phyloP scores from a whole-genome alignment of 2,329 filamentous ascomycete genomes.

The Sclerotinia sclerotiorum region DNA sequence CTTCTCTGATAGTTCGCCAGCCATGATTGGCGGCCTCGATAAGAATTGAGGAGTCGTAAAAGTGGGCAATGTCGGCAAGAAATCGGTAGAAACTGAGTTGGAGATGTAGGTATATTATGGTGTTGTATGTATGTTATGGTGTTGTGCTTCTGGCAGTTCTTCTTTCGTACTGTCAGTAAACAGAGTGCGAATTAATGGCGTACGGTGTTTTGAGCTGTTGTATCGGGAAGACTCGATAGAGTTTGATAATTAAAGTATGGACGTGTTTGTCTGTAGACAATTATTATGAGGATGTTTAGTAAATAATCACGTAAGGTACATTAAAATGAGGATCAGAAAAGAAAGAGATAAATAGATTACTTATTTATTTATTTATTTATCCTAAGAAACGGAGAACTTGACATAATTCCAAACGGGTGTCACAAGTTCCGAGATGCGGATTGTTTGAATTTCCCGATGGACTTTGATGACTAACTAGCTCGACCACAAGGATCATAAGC shows the following conservation, averaged over 20 bases:
- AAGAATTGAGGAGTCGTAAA: background rate
- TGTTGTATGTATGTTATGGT: background rate
- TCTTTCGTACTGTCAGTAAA: background rate
- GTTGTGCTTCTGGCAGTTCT: background rate
- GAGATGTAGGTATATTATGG: background rate
- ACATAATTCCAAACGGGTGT: background rate
- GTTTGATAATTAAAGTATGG: background rate
- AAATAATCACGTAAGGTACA: background rate
- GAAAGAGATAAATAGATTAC: background rate
- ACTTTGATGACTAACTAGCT: background rate
- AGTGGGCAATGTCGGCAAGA: background rate
- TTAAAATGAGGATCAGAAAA: background rate
- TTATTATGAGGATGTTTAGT: background rate
- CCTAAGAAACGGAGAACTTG: background rate
- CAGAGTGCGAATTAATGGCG: background rate
- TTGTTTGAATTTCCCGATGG: background rate
- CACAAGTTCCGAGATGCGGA: background rate
- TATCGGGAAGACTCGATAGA: background rate
- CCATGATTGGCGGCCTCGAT: conserved; percentile 35
- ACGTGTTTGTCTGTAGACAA: background rate
- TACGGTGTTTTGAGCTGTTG: background rate
- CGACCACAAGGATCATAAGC: background rate
- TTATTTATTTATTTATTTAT: background rate
- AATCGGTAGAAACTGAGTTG: background rate
- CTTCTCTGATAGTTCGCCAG: conserved; percentile 36